Conservation (phyloP, 1,139 yeast species). For the Keqinozyma sinolaborantium region DNA sequence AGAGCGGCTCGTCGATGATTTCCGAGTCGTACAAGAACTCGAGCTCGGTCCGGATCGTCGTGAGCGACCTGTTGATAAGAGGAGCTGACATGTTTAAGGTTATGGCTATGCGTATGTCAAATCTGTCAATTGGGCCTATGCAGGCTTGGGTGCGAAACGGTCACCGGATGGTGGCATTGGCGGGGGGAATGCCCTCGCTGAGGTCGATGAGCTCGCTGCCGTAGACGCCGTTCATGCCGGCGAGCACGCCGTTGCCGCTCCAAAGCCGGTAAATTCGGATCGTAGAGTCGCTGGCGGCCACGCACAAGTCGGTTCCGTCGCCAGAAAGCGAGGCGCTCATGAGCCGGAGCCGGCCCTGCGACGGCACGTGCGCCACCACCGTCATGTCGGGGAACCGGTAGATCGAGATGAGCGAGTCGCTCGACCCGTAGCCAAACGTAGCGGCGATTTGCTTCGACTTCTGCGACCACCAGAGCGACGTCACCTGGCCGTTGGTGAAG, state of each 20-base stretch:
- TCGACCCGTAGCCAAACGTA: slow-evolving; percentile 76
- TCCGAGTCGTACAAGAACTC: slow-evolving; percentile 79
- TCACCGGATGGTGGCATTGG: neutral
- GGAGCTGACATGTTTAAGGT: slow-evolving; percentile 45
- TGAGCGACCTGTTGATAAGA: slow-evolving; percentile 71
- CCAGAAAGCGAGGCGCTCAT: slow-evolving; percentile 68
- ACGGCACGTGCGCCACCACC: slow-evolving; percentile 47
- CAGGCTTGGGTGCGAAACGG: neutral
- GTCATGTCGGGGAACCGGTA: slow-evolving; percentile 67
- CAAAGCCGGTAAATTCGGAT: slow-evolving; percentile 71
- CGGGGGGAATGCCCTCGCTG: slow-evolving; percentile 45
- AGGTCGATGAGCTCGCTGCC: slow-evolving; percentile 61
- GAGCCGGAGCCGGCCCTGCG: slow-evolving; percentile 52
- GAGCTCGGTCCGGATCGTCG: slow-evolving; percentile 71
- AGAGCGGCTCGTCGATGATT: slow-evolving; percentile 62
- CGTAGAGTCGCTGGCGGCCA: slow-evolving; percentile 75
- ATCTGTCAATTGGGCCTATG: too few species aligned
- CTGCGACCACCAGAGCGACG: slow-evolving; percentile 75
- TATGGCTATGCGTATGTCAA: slow-evolving; percentile 1
- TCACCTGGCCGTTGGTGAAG: slow-evolving; percentile 69
- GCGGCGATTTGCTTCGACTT: slow-evolving; percentile 63
- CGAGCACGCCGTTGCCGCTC: slow-evolving; percentile 27
- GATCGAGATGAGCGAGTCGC: slow-evolving; percentile 47
- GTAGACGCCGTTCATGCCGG: slow-evolving; percentile 24
- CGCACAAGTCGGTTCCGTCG: slow-evolving; percentile 56